Conservation (phyloP, 495 filamentous ascomycete species). For the Extremus antarcticus region DNA sequence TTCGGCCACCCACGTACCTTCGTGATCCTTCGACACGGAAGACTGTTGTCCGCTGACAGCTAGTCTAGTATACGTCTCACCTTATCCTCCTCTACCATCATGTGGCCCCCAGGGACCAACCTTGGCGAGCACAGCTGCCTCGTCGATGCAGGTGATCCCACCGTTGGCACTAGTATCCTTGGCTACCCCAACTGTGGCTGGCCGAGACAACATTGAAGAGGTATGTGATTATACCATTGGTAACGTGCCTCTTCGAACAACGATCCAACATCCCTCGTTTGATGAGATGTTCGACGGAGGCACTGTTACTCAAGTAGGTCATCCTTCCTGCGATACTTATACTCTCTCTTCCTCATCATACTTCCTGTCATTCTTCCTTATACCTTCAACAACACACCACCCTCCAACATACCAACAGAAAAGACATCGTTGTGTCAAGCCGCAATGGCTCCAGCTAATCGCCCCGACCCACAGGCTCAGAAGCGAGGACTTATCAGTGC, state of each 20-base stretch:
- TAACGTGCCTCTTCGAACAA: neutral
- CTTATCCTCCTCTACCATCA: neutral
- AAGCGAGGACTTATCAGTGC: conserved; percentile 40
- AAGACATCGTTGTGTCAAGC: neutral
- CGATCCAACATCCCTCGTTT: neutral
- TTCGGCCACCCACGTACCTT: neutral
- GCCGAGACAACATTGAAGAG: neutral
- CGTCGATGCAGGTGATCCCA: neutral
- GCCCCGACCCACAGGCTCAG: conserved; percentile 30
- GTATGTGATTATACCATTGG: neutral
- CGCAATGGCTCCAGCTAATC: conserved; percentile 16
- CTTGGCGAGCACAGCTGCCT: neutral
- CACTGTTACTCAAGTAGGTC: neutral
- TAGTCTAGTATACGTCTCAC: neutral
- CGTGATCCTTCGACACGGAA: neutral
- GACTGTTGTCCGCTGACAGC: neutral
- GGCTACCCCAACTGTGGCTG: neutral
- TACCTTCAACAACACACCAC: no score
- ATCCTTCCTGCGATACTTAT: neutral
- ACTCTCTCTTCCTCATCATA: neutral
- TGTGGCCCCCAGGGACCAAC: neutral
- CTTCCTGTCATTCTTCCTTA: neutral
- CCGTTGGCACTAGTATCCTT: neutral
- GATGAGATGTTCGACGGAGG: neutral
- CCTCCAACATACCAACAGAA: no score